Evolutionary conservation across 2,329 filamentous ascomycete species (phyloP), one percentile per base, ranked within the genome.

Genomic region (Mollisiaceae sp.): DNA sequence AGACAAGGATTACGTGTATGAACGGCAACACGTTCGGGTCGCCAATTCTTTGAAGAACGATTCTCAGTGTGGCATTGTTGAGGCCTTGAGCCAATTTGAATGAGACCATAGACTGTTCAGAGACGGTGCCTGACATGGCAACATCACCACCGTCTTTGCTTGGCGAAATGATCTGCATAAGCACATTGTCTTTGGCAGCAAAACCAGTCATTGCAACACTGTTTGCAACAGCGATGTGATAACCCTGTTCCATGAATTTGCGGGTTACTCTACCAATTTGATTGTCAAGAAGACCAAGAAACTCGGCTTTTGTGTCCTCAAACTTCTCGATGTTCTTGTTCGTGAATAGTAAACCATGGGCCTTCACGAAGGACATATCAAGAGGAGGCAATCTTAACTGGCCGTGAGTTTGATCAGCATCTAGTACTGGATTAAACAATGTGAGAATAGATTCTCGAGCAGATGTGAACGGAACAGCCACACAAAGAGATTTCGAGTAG

Each of bases 401-500:
- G 2, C 77, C 78, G 15, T 77, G 73, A 38, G 72, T 74, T 60
- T 73, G 76, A 4, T 77, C 75, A 35, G 71, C 43, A 54, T 74
- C 79, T 4, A 89, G 70, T 0, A 89, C 77, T 0, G 86, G 86
- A 2, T 89, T 85, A 66, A 94, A 89, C 0, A 94, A 76, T 0
- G 89, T 92, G 75, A 89, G 81, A 43, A 94, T 87, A 0, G 85
- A 91, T 58, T 92, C 90, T 5, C 85, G 82, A 0, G 90, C 87
- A n/a, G 87, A 89, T 0, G 77, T 75, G 65, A 94, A 94, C 65
- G 73, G 73, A 2, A 70, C 67, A 4, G 65, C 0, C 0, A 91
- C 91, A 35, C 87, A 91, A 0, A 94, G 81, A 0, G 88, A 88
- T 67, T 92, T 92, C 0, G 83, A 79, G 69, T 93, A 94, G 66